These are phyloP conservation scores for Rhizopus microsporus DNA, from an alignment of 371 early-diverging fungal genomes.

Conservation along the genomic window DNA sequence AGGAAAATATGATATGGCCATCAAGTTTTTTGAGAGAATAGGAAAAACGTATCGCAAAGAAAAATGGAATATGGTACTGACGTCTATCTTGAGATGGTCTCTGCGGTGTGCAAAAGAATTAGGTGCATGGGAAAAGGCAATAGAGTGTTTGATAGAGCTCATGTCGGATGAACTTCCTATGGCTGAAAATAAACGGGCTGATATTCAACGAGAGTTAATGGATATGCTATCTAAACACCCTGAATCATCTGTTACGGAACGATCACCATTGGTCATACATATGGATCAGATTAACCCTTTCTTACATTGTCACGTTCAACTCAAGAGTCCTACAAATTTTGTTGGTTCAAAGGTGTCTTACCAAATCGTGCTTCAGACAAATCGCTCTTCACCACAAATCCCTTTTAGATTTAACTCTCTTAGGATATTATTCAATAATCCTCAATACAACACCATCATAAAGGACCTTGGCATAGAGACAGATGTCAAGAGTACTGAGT, in stretches of 20 bases:
- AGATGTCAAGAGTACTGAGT: constrained; percentile 12
- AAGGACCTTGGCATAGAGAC: constrained; percentile 21
- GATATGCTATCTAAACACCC: constrained; percentile 24
- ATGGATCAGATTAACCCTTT: constrained; percentile 78
- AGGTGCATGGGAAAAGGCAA: constrained; percentile 59
- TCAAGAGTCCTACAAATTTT: constrained; percentile 36
- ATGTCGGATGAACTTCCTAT: constrained; percentile 50
- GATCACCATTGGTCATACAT: constrained; percentile 48
- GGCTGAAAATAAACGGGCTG: constrained; percentile 45
- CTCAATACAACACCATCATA: constrained; percentile 38
- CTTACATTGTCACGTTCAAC: constrained; percentile 51
- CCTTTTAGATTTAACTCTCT: constrained; percentile 47
- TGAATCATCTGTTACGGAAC: constrained; percentile 11
- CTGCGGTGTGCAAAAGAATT: constrained; percentile 74
- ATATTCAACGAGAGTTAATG: constrained; percentile 51
- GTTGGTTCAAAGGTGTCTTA: constrained; percentile 37
- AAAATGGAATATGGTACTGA: constrained; percentile 73
- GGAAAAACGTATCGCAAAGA: constrained; percentile 89
- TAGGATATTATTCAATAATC: constrained; percentile 60
- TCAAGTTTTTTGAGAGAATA: constrained; percentile 87
- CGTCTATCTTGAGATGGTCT: constrained; percentile 67
- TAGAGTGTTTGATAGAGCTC: constrained; percentile 76
- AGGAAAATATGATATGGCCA: constrained; percentile 82
- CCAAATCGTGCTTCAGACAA: constrained; percentile 37
- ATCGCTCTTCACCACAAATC: constrained; percentile 37